Conservation (phyloP, 1,284 basidiomycete species). For the Naganishia sp. region DNA sequence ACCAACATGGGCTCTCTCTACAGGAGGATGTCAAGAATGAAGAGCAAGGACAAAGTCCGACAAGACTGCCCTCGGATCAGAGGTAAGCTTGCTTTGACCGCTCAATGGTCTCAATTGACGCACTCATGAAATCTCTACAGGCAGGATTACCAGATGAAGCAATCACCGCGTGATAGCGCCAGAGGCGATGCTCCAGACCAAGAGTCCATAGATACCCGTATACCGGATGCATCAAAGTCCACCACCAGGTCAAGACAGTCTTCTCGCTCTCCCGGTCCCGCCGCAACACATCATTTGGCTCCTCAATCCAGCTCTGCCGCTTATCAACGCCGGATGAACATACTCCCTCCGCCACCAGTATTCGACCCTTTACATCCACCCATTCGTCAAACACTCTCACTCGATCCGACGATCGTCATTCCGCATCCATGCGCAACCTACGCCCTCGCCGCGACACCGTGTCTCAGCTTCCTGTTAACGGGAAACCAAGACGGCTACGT, state of each 20-base stretch:
- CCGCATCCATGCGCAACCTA: slow-evolving; percentile 86
- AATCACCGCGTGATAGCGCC: slow-evolving; percentile 1
- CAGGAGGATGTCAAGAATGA: slow-evolving; percentile 9
- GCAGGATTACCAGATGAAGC: background rate
- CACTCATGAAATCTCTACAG: background rate
- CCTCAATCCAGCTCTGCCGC: slow-evolving; percentile 23
- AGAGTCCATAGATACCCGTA: background rate
- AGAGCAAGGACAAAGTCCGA: background rate
- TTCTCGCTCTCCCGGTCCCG: slow-evolving; percentile 10
- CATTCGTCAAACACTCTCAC: slow-evolving; percentile 65
- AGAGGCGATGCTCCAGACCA: background rate
- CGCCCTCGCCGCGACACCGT: slow-evolving; percentile 77
- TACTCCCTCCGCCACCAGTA: slow-evolving; percentile 63
- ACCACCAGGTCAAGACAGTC: slow-evolving; percentile 1
- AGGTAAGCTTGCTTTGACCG: slow-evolving; percentile 22
- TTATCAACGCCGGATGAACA: slow-evolving; percentile 20
- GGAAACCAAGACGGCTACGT: slow-evolving; percentile 93
- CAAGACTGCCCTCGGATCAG: slow-evolving; percentile 17
- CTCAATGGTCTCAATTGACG: no score
- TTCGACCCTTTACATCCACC: slow-evolving; percentile 41
- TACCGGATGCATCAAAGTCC: slow-evolving; percentile 6
- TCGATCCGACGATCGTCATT: slow-evolving; percentile 91
- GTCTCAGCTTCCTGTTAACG: slow-evolving; percentile 84
- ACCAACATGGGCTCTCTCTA: background rate
- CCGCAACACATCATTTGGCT: slow-evolving; percentile 9